Evolutionary conservation across 345 rosid genomes (phyloP), one percentile per base, ranked within the genome.

Genomic region (Microthlaspi erraticum): DNA sequence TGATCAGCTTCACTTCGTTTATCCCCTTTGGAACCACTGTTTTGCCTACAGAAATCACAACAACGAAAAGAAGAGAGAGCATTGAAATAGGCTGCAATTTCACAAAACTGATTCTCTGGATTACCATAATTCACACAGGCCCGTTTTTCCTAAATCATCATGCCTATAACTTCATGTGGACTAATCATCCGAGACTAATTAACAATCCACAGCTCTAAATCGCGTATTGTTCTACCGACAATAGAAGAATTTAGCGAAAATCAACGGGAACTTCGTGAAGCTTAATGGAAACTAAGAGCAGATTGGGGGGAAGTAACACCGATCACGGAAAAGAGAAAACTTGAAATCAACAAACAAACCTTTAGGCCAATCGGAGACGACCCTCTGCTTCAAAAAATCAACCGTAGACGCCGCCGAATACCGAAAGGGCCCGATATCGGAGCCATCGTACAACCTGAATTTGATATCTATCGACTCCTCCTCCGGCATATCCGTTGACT

Each of bases 311-410:
- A 43, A 43, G 14, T 8, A 8, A 19, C 5, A 65, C 9, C 70
- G 36, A 51, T 38, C 71, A 55, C 18, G 50, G 37, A 37, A 46
- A 4, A 63, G 50, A 10, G n/a, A 68, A 33, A 54, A 38, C 39
- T 33, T 34, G 4, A 33, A 57, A 16, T 49, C 45, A 46, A 10
- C 4, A 74, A 70, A 54, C 45, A 2, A 69, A 89, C 96, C 98
- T 88, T 84, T 89, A 44, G 98, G 98, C 96, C 96, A 92, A 83
- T 92, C 96, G 34, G 92, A 85, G 66, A 92, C 91, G 52, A 89
- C 84, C 66, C 96, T 78, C 79, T 92, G 98, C 84, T 92, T 92
- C 55, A 92, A 87, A 80, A 85, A 74, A 71, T 92, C 98, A 5
- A 92, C 84, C 4, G 98, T 92, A 7, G 98, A 92, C 0, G 95